These are phyloP conservation scores for Tagetes patula DNA, from an alignment of 129 eudicot genomes.

Conservation along the genomic window DNA sequence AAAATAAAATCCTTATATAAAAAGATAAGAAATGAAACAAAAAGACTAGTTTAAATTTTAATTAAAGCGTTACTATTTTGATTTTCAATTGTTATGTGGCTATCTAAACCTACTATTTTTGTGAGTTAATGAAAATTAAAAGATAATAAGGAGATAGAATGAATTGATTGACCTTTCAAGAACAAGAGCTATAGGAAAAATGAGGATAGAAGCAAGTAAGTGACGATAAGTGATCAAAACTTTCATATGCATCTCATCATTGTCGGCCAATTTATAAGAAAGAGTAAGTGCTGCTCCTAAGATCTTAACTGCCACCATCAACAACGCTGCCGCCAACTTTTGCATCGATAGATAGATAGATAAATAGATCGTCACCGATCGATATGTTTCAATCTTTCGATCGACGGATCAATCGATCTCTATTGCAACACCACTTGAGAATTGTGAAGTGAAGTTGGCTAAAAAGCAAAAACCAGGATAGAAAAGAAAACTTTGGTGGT, in stretches of 20 bases:
- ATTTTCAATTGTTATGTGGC: no score
- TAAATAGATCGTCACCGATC: neutral
- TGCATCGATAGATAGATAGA: neutral
- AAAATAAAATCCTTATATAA: no score
- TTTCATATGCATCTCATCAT: conserved; percentile 34
- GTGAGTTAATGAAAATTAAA: neutral
- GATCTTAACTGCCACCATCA: conserved; percentile 31
- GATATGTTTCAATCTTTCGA: no score
- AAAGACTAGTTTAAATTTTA: no score
- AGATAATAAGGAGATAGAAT: neutral
- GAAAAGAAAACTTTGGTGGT: no score
- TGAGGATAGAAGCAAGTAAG: conserved; percentile 29
- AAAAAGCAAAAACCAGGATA: no score
- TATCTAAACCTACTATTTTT: no score
- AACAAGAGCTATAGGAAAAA: conserved; percentile 35
- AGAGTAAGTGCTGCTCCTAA: conserved; percentile 23
- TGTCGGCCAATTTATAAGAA: conserved; percentile 35
- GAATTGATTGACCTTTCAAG: conserved; percentile 31
- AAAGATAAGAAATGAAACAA: no score
- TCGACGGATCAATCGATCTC: no score
- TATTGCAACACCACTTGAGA: no score
- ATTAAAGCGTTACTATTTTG: no score
- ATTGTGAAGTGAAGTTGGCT: no score
- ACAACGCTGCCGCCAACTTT: conserved; percentile 26
- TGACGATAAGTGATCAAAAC: conserved; percentile 39